Evolutionary conservation across 345 rosid genomes (phyloP), one percentile per base, ranked within the genome.

Genomic region (Acer saccharum): DNA sequence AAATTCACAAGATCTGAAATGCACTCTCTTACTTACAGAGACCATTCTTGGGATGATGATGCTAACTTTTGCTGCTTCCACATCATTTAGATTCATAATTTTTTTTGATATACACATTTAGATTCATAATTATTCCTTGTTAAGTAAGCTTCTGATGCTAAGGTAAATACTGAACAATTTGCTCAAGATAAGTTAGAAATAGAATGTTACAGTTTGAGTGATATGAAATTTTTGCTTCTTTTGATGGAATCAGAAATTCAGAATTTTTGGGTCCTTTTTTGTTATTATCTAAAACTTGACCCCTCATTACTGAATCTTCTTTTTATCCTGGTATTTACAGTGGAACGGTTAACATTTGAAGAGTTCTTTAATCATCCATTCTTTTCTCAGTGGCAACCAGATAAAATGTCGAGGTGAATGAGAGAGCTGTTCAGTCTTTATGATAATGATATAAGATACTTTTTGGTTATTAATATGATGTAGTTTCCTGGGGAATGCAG

Each of bases 301-400:
- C 41, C 50, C 61, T 55, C 32, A 17, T 54, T 29, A 62, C 17
- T 69, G 54, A 57, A 61, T 52, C 55, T 61, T 61, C 57, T 27
- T 65, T 63, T 69, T 55, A 10, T 77, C 69, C 75, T 76, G 78
- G 52, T 78, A 68, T 85, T 74, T 82, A 16, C 91, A 96, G 99
- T 96, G 90, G 98, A 94, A 77, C 88, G 99, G 17, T 81, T 94
- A 73, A 96, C 99, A 74, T 96, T 92, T 85, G 94, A 96, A 77
- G 99, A 96, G 88, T 94, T 94, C 80, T 96, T 96, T 80, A 91
- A 94, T 77, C 98, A 96, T 77, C 90, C 97, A 63, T 96, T 91
- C 77, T 88, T 96, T 81, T 88, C 84, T 58, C 85, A 76, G 29
- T 79, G 80, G 74, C 90, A 82, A 65, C 78, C 82, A 20, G 93